A percentile compares a stretch with the other conserved stretches of the same genome.
phyloP scores from a whole-genome alignment of 768 basidiomycete genomes.

The Phylloporus sp. region DNA sequence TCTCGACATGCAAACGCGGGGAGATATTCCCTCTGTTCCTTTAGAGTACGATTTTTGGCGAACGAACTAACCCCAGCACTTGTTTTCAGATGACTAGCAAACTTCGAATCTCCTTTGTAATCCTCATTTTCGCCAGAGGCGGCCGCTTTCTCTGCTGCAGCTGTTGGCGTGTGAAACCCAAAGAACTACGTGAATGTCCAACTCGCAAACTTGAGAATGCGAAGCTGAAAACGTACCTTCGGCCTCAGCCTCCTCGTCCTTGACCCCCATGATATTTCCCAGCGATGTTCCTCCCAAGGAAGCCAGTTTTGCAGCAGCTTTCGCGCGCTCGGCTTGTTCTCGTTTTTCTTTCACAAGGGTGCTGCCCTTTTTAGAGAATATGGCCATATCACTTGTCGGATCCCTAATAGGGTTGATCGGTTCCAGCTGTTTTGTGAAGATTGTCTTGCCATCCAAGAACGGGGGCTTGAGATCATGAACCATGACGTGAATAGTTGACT shows the following conservation, averaged over 20 bases:
- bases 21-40: conserved; percentile 93
- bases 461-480: conserved; percentile 97
- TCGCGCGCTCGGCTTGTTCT: conserved; percentile 93
- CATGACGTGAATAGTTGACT: conserved; percentile 95
- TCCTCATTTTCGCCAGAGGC: conserved; percentile 53
- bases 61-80: conserved; percentile 76
- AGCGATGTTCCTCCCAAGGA: conserved; percentile 86
- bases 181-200: conserved; percentile 77
- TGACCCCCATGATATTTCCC: conserved; percentile 98
- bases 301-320: conserved; percentile 94
- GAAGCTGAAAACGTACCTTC: conserved; percentile 58
- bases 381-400: conserved; percentile 87
- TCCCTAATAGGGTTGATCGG: conserved; percentile 97
- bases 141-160: conserved; percentile 45
- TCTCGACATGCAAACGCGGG: conserved; percentile 98
- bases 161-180: conserved; percentile 38
- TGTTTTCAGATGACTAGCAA: conserved; percentile 87
- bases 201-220: conserved; percentile 37
- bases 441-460: conserved; percentile 93
- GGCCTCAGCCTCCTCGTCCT: conserved; percentile 89
- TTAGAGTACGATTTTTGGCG: conserved; percentile 74
- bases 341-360: conserved; percentile 91
- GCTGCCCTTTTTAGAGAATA: conserved; percentile 97
- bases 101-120: conserved; percentile 94
- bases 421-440: conserved; percentile 94